Conservation (phyloP, 2,329 filamentous ascomycete species). For the Torrubiellomyces zombiae region DNA sequence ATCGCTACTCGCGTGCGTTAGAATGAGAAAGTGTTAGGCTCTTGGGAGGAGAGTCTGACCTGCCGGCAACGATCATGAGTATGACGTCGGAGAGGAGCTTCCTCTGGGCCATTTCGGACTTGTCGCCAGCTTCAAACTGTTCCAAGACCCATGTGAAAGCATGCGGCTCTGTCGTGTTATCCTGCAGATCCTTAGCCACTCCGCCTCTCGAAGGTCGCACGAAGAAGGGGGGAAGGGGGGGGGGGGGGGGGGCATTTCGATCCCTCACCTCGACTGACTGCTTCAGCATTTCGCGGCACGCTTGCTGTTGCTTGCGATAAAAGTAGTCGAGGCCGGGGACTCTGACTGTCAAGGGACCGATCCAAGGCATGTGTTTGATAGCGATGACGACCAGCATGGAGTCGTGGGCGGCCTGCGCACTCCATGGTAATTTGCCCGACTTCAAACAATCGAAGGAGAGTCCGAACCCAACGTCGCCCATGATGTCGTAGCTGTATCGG, state of each 20-base stretch:
- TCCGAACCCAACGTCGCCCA: conserved; percentile 24
- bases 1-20: too few species aligned
- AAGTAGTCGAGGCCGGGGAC: too few species aligned
- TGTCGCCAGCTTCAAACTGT: conserved; percentile 8
- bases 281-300: too few species aligned
- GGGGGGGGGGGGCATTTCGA: too few species aligned
- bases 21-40: too few species aligned
- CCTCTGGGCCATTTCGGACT: conserved; percentile 5
- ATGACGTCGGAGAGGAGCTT: conserved; percentile 13
- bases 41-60: too few species aligned
- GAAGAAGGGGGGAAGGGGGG: too few species aligned
- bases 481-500: conserved; percentile 21
- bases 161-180: conserved; percentile 11
- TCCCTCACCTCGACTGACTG: too few species aligned
- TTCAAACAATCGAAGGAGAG: conserved; percentile 18
- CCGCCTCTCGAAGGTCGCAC: too few species aligned
- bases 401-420: conserved; percentile 9
- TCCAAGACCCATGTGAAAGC: conserved; percentile 16
- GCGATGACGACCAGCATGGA: conserved; percentile 9
- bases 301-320: too few species aligned
- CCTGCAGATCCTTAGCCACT: too few species aligned
- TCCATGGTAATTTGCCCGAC: conserved; percentile 11
- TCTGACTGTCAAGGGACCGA: conserved; percentile 4
- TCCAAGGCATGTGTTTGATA: conserved; percentile 10
- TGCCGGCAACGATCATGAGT: conserved; percentile 16